Evolutionary conservation across 352 stramenopile genomes (phyloP).

Genomic region (Globisporangium uncinulatum): DNA sequence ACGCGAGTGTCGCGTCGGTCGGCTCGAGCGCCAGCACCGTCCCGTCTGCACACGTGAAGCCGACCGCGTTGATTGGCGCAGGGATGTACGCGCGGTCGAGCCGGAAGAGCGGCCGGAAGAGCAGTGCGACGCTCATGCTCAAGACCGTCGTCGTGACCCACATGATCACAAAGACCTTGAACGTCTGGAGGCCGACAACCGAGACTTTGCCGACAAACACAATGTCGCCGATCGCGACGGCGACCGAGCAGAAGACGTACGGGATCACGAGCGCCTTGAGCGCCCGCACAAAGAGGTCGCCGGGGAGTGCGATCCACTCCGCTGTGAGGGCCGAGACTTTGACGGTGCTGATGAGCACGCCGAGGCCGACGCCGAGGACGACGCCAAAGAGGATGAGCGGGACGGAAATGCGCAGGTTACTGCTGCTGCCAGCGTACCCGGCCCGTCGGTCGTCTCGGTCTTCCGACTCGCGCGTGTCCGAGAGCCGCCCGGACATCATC

Average conservation of each 20-base stretch:
- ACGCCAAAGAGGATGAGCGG: conserved; percentile 48
- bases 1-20: background rate
- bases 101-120: conserved; percentile 55
- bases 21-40: conserved; percentile 4
- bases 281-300: conserved; percentile 69
- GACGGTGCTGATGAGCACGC: conserved; percentile 37
- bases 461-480: conserved; percentile 1
- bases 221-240: conserved; percentile 69
- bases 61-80: conserved; percentile 27
- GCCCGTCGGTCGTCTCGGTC: background rate
- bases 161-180: conserved; percentile 51
- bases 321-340: conserved; percentile 35
- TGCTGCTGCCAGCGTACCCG: conserved; percentile 16
- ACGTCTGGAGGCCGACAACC: conserved; percentile 56
- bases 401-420: conserved; percentile 42
- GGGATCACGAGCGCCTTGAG: conserved; percentile 75
- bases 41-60: conserved; percentile 48
- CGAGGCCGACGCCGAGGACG: conserved; percentile 37
- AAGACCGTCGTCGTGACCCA: conserved; percentile 44
- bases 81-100: conserved; percentile 15
- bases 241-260: conserved; percentile 78
- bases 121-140: conserved; percentile 47
- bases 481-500: conserved; percentile 2
- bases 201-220: conserved; percentile 72
- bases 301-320: conserved; percentile 60